Evolutionary conservation across 331 rosid genomes (phyloP), one percentile per base, ranked within the genome.

Genomic region (Malus hybrid): DNA sequence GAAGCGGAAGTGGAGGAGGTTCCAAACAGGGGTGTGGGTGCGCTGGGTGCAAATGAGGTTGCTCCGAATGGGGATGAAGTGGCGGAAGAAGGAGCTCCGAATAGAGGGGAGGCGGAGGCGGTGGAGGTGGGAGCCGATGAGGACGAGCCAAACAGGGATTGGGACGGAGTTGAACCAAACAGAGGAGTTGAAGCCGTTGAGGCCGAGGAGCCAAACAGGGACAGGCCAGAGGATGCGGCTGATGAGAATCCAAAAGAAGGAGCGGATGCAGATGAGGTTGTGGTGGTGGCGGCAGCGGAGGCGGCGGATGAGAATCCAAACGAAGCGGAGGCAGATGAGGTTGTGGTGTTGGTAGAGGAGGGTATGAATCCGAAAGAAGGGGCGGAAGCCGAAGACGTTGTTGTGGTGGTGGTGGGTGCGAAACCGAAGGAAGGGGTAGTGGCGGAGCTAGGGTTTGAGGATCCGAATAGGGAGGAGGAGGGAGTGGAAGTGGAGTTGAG

Each of bases 381-480:
- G 46, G 46, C 46, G 46, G 46, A 42, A 10, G 46, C 46, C 1
- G 46, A 42, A 42, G 46, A 42, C 1, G 46, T 42, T 39, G 4
- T 39, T 0, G 46, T 42, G 46, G 46, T 10, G 46, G 46, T 39
- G 46, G 46, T 9, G 46, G 46, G 46, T 42, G 46, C 13, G 46
- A 42, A 42, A 42, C 46, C 46, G 46, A 42, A 42, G 46, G 46
- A 26, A 5, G 63, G 39, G 53, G 73, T 22, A 12, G 80, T 1
- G 80, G 74, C 26, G 55, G 87, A 18, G 65, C 79, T 84, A 50
- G 80, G 62, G 77, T 53, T 75, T 53, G 84, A 7, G 39, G 77
- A 24, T 0, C 84, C 18, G 63, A 76, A 64, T 39, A 74, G 71
- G 7, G 74, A 76, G 26, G 82, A n/a, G 9, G 82, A 58, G 3